These are phyloP conservation scores for Pseudonitzschia multiseries DNA, from an alignment of 108 stramenopile genomes.

Conservation along the genomic window DNA sequence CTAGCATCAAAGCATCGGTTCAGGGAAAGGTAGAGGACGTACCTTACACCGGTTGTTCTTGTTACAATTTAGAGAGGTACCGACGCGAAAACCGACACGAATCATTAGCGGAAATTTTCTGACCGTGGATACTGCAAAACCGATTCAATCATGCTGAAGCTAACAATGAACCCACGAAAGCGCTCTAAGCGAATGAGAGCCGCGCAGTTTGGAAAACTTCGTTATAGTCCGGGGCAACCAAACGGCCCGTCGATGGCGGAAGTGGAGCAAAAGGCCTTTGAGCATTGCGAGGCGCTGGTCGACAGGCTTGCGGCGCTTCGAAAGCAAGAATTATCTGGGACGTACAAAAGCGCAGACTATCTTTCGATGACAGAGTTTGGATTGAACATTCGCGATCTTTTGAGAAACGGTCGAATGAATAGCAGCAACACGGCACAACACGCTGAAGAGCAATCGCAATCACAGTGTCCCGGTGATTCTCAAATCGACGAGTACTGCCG, in stretches of 20 bases:
- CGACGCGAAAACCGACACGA: too few species aligned
- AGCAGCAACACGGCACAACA: conserved; percentile 1
- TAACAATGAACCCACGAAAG: conserved; percentile 60
- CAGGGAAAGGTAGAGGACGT: not conserved
- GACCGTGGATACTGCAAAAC: conserved; percentile 2
- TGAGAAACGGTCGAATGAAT: conserved; percentile 23
- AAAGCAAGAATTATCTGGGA: conserved; percentile 39
- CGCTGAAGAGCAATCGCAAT: not conserved
- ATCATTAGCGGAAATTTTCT: not conserved
- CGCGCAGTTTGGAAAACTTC: conserved; percentile 15
- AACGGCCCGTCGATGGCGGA: not conserved
- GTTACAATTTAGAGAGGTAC: not conserved
- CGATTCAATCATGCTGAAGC: conserved; percentile 50
- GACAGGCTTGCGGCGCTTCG: conserved; percentile 43
- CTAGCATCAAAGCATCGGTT: not conserved
- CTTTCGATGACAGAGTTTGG: conserved; percentile 47
- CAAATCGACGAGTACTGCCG: conserved; percentile 66
- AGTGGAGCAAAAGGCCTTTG: conserved; percentile 16
- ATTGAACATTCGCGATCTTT: conserved; percentile 39
- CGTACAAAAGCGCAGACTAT: conserved; percentile 53
- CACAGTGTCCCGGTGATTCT: conserved; percentile 25
- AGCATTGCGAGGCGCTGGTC: conserved; percentile 32
- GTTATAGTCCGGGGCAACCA: not conserved
- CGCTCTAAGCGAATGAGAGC: conserved; percentile 38
- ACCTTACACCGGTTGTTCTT: too few species aligned